Percentiles rank a stretch among this genome's conserved stretches.
Conservation (phyloP, 495 filamentous ascomycete species). For the Thozetella sp. region DNA sequence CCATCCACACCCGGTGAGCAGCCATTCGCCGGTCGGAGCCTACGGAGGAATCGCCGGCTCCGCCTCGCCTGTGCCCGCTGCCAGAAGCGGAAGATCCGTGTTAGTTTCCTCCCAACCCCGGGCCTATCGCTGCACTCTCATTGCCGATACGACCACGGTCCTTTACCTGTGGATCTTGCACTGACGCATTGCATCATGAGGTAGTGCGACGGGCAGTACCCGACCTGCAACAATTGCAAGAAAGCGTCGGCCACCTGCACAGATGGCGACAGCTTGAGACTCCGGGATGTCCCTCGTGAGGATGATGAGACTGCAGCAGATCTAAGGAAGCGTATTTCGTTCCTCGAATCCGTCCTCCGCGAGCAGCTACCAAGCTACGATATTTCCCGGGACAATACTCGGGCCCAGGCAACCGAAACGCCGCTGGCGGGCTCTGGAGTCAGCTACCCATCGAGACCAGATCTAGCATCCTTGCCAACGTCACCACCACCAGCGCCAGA, state of each 20-base stretch:
- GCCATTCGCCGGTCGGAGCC: no score
- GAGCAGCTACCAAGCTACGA: not conserved
- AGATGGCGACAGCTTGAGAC: not conserved
- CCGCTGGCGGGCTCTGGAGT: not conserved
- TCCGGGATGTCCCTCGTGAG: no score
- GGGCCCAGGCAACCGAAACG: not conserved
- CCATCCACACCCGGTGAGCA: no score
- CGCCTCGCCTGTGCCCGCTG: conserved; percentile 40
- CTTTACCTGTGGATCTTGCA: no score
- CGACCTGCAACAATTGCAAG: not conserved
- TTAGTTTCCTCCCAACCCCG: conserved; percentile 8
- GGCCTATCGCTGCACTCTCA: not conserved
- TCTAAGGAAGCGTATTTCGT: not conserved
- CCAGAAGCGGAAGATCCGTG: conserved; percentile 36
- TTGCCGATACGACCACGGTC: not conserved
- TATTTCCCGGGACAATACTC: not conserved
- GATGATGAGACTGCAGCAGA: not conserved
- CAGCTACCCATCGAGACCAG: not conserved
- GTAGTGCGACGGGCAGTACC: not conserved
- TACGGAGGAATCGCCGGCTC: no score
- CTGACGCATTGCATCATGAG: no score
- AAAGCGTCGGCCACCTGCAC: not conserved
- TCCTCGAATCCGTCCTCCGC: not conserved
- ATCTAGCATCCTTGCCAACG: no score
- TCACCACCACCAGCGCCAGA: no score